Base-by-base conservation (phyloP, 495 filamentous ascomycete species). In the Aspergillus saccharolyticus region DNA sequence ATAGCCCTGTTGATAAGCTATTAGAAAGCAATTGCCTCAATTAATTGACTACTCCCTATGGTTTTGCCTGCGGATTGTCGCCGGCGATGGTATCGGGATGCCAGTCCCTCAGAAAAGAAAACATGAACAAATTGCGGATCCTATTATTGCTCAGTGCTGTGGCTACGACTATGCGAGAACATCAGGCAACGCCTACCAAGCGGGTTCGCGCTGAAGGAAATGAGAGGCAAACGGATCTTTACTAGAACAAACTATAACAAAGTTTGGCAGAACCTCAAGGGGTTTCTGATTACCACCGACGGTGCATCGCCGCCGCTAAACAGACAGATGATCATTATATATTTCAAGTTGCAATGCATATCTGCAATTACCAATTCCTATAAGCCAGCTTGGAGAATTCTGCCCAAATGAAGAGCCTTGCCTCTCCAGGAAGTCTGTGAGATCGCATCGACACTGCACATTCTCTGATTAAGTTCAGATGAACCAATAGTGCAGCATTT, bases 151-250 rank as follows among this genome's bases (percentile, higher is more conserved):
- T n/a, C n/a, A 61, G 53, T 56, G 25, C 25, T 8, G 33, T 39
- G 33, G 33, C 33, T 8, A 39, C 5, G 33, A 2, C 33, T 39
- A 39, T 5, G 33, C 4, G 10, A 42, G 52, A 52, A 55, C 47
- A 62, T 62, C 55, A 62, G 52, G 55, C 60, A 58, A 58, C 55
- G 55, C 21, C 53, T 56, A 48, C 39, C 19, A 33, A 52, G 59
- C 51, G 59, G 51, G 50, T 17, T 20, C n/a, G 4, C 43, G 46
- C 60, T 52, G 15, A 46, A 62, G 24, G 55, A 46, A 39, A 44
- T 57, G 54, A 39, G 22, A 42, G 47, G 33, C 12, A 12, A 28
- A 9, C 4, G 25, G 14, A 12, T 12, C 33, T 39, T 39, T n/a
- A n/a, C n/a, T n/a, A n/a, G n/a, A 39, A 9, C 9, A 28, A 28